These are phyloP conservation scores for Monilinia aucupariae DNA, from an alignment of 2,329 filamentous ascomycete species.

Conservation along the genomic window DNA sequence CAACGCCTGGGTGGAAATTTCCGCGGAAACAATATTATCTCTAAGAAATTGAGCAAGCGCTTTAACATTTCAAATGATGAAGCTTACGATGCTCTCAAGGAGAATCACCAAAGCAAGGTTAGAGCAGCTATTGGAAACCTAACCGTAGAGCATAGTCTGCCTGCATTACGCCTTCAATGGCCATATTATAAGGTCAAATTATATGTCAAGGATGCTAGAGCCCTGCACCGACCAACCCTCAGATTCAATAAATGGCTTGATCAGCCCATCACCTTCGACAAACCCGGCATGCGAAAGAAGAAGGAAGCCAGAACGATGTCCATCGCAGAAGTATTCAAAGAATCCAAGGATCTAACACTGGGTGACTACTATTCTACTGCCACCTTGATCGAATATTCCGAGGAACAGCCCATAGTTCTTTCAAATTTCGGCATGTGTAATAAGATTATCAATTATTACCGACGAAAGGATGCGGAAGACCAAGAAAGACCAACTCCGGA, in stretches of 20 bases:
- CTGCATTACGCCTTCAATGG: slow-evolving; percentile 85
- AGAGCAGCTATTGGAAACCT: slow-evolving; percentile 86
- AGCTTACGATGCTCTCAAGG: slow-evolving; percentile 90
- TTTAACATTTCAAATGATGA: slow-evolving; percentile 98
- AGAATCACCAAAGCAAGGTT: slow-evolving; percentile 95
- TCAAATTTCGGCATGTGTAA: slow-evolving; percentile 98
- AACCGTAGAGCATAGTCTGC: slow-evolving; percentile 89
- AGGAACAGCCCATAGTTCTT: slow-evolving; percentile 84
- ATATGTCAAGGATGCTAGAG: slow-evolving; percentile 63
- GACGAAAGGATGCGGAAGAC: slow-evolving; percentile 66
- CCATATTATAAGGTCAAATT: slow-evolving; percentile 93
- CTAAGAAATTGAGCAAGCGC: slow-evolving; percentile 68
- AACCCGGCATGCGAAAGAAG: slow-evolving; percentile 68
- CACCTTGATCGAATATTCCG: slow-evolving; percentile 89
- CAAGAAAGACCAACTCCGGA: slow-evolving; percentile 38
- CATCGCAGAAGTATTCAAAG: slow-evolving; percentile 70
- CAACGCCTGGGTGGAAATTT: slow-evolving; percentile 44
- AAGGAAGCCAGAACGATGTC: slow-evolving; percentile 78
- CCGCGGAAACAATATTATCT: slow-evolving; percentile 61
- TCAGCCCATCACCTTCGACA: slow-evolving; percentile 65
- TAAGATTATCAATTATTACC: slow-evolving; percentile 94
- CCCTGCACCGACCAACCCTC: slow-evolving; percentile 78
- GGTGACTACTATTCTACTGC: slow-evolving; percentile 78
- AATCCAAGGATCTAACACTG: slow-evolving; percentile 76
- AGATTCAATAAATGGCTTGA: slow-evolving; percentile 64